phyloP scores from a whole-genome alignment of 2,329 filamentous ascomycete species.

The Ceratocystis diversiconidia region DNA sequence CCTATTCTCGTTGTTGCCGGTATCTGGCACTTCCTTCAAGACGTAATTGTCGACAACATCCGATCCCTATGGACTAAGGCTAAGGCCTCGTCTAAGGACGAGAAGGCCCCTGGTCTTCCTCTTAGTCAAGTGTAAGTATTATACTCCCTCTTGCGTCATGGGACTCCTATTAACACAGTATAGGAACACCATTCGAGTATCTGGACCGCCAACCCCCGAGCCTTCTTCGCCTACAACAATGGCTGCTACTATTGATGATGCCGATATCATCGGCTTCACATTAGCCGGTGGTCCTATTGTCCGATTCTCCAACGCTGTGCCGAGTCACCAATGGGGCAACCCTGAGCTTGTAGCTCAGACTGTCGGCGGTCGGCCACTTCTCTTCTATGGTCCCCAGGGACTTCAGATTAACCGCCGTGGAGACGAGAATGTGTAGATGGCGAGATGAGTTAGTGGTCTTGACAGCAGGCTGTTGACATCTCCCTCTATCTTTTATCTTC shows the following conservation, averaged over 20 bases:
- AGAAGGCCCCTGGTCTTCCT: conserved; percentile 23
- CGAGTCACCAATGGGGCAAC: conserved; percentile 18
- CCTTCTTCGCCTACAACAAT: conserved; percentile 9
- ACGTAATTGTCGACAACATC: conserved; percentile 27
- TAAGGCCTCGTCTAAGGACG: conserved; percentile 22
- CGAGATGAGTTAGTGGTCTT: neutral
- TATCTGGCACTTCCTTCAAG: conserved; percentile 35
- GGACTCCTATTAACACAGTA: conserved; percentile 24
- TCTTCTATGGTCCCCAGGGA: conserved; percentile 12
- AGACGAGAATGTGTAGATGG: conserved; percentile 14
- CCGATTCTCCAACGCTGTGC: conserved; percentile 28
- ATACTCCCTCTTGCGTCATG: conserved; percentile 7
- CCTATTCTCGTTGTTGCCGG: conserved; percentile 46
- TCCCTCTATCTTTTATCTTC: neutral
- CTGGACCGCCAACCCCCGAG: conserved; percentile 16
- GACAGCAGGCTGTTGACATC: conserved; percentile 3
- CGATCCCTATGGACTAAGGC: conserved; percentile 23
- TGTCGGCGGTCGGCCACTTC: conserved; percentile 10
- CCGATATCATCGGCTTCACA: conserved; percentile 31
- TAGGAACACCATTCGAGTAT: conserved; percentile 16
- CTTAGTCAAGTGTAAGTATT: conserved; percentile 34
- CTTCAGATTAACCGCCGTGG: conserved; percentile 6
- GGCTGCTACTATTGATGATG: conserved; percentile 10
- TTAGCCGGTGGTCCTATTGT: conserved; percentile 34
- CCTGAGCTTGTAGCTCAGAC: conserved; percentile 17